Base-by-base conservation (phyloP, 306 rosid genomes). In the Quercus ilex region DNA sequence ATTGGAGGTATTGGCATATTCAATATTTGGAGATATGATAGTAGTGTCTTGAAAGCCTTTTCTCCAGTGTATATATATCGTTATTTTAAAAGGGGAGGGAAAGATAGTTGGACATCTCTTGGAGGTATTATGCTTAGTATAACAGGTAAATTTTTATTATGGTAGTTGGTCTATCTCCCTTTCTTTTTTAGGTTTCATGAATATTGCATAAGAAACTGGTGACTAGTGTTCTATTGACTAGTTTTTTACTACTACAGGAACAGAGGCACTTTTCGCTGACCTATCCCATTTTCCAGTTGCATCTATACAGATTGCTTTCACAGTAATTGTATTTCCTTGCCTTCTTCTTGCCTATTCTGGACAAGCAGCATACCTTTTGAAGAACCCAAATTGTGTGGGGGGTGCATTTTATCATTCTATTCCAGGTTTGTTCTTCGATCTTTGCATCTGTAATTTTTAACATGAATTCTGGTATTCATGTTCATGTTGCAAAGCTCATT, bases 211-310 rank as follows among this genome's bases (percentile, higher is more conserved):
- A 38, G 14, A 53, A 71, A 25, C 75, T 56, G 15, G 69, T 75
- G 20, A 73, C 81, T 33, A 76, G 85, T 46, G 46, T 59, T 75
- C 79, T 83, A 83, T 81, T 76, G 51, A 79, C 46, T 71, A 79
- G 38, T 74, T 52, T 33, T 84, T 74, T 76, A 75, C 79, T 77
- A 77, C 81, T 79, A 74, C 94, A 96, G 98, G 99, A 83, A 96
- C 99, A 2, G 99, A 96, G 86, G 99, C 99, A 58, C 93, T 96
- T 70, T 96, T 96, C 70, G 99, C 99, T 0, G 99, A 96, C 83
- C 90, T 96, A 59, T 85, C 96, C 77, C 91, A 96, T 90, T 96
- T 93, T 84, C 99, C 98, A n/a, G 97, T 96, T 86, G 84, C 93
- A 55, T 95, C 98, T 53, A 89, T 96, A 79, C 99, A 96, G 86